Conservation (phyloP, 208 protist genomes). For the Angomonas deanei region DNA sequence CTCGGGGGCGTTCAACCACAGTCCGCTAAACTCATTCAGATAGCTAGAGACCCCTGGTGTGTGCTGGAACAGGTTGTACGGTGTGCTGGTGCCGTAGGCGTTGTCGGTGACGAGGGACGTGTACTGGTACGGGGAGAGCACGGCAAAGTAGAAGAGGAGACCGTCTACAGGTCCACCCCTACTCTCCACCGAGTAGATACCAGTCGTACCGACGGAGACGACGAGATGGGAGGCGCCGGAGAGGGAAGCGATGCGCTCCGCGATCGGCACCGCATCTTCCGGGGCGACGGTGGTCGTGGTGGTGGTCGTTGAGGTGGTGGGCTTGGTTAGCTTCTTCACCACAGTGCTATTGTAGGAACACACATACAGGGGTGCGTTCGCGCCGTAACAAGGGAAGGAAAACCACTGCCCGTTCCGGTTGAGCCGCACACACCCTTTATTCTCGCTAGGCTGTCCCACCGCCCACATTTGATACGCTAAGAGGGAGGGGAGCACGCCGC, state of each 20-base stretch:
- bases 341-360: slow-evolving; percentile 20
- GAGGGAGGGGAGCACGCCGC: slow-evolving; percentile 14
- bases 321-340: not conserved
- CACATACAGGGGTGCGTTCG: slow-evolving; percentile 13
- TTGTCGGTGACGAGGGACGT: slow-evolving; percentile 15
- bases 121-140: slow-evolving; percentile 35
- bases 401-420: slow-evolving; percentile 36
- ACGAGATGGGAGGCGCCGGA: slow-evolving; percentile 49
- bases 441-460: slow-evolving; percentile 20
- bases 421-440: slow-evolving; percentile 48
- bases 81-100: slow-evolving; percentile 6
- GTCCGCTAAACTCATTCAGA: not conserved
- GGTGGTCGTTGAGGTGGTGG: slow-evolving; percentile 4
- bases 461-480: slow-evolving; percentile 44
- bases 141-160: slow-evolving; percentile 58
- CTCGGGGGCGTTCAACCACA: slow-evolving; percentile 1
- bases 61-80: slow-evolving; percentile 3
- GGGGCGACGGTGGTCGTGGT: slow-evolving; percentile 4
- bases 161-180: slow-evolving; percentile 20
- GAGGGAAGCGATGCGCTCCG: slow-evolving; percentile 37
- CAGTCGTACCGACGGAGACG: slow-evolving; percentile 49
- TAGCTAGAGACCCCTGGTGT: not conserved
- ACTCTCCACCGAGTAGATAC: slow-evolving; percentile 42
- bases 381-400: slow-evolving; percentile 35
- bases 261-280: slow-evolving; percentile 12